Percentiles rank a stretch among this genome's conserved stretches.
These are phyloP conservation scores for Phytophthora pisi DNA, from an alignment of 352 stramenopile species.

Conservation along the genomic window DNA sequence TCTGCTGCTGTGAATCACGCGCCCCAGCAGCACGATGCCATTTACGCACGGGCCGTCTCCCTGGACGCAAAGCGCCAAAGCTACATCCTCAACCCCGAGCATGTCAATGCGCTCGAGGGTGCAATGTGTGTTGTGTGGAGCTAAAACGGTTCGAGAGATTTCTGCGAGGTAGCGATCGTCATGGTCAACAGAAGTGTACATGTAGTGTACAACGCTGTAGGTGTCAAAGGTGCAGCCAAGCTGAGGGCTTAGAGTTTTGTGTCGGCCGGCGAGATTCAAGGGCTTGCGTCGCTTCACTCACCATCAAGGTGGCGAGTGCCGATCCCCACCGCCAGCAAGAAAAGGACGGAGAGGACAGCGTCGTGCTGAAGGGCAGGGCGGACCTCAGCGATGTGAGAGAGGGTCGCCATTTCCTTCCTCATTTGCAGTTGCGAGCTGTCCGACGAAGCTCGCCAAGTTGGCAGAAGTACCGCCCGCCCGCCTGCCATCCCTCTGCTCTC, in stretches of 20 bases:
- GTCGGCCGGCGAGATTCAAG: constrained; percentile 9
- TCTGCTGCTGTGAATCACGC: constrained; percentile 10
- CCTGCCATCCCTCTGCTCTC: constrained; percentile 25
- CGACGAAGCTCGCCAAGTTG: constrained; percentile 17
- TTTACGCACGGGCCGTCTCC: constrained; percentile 9
- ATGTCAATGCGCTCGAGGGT: constrained; percentile 16
- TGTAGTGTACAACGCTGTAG: too few relatives aligned
- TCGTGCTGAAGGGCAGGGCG: constrained; percentile 29
- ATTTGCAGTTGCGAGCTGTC: constrained; percentile 43
- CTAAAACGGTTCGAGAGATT: constrained; percentile 2
- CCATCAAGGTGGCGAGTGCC: constrained; percentile 20
- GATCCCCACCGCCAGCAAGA: constrained; percentile 27
- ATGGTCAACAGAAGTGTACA: too few relatives aligned
- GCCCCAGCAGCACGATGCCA: constrained; percentile 10
- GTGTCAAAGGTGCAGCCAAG: too few relatives aligned
- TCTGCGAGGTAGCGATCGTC: too few relatives aligned
- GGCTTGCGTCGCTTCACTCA: constrained; percentile 23
- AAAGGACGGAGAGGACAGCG: constrained; percentile 24
- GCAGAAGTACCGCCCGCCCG: constrained; percentile 16
- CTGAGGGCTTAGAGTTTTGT: not conserved
- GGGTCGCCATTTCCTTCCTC: constrained; percentile 24
- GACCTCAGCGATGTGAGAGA: constrained; percentile 28
- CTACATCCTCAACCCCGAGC: constrained; percentile 26
- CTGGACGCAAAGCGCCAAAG: constrained; percentile 30
- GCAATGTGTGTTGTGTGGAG: not conserved